Evolutionary conservation across 2,329 filamentous ascomycete species (phyloP).

Genomic region (Capronia epimyces): DNA sequence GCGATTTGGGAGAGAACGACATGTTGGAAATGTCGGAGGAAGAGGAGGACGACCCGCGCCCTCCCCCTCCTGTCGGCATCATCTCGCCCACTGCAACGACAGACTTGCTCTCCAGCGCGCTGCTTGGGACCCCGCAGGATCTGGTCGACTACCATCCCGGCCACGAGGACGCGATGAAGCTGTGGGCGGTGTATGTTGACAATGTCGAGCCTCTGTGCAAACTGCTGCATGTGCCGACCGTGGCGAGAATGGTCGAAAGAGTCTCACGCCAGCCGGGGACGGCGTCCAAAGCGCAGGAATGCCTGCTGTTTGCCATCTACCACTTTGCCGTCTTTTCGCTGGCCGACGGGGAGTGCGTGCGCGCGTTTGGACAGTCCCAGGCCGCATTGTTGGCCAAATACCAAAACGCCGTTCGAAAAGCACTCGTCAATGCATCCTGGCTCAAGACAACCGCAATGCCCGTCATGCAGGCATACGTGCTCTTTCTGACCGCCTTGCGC

Average conservation of each 20-base stretch:
- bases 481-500: background rate
- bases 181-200: background rate
- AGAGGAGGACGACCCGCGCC: background rate
- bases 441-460: background rate
- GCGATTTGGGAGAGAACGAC: background rate
- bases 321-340: background rate
- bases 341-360: background rate
- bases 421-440: background rate
- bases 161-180: background rate
- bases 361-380: background rate
- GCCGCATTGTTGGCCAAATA: background rate
- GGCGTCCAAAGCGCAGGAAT: background rate
- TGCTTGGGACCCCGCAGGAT: background rate
- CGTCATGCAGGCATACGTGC: background rate
- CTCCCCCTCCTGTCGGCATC: background rate
- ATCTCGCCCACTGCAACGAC: background rate
- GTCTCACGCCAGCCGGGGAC: background rate
- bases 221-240: background rate
- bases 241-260: background rate
- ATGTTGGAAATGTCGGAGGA: background rate
- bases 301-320: conserved; percentile 1
- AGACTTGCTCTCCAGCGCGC: background rate
- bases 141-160: background rate
- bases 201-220: conserved; percentile 2
- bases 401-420: background rate